A percentile compares a stretch with the other conserved stretches of the same genome.
Conservation (phyloP, 371 early-diverging fungal genomes). For the Zopfochytrium polystomum region DNA sequence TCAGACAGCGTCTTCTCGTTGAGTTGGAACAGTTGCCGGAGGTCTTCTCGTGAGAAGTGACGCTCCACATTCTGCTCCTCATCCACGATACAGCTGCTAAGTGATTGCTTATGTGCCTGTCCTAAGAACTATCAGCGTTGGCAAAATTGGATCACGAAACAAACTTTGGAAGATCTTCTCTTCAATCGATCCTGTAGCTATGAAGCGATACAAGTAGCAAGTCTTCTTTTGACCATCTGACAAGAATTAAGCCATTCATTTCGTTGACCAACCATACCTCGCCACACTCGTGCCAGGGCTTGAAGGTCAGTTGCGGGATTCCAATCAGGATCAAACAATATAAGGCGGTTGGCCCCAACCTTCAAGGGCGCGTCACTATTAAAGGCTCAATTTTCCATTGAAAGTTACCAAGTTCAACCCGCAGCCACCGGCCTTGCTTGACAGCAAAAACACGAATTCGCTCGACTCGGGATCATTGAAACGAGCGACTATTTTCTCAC, state of each 20-base stretch:
- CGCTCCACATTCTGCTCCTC: constrained; percentile 81
- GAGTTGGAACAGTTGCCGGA: constrained; percentile 81
- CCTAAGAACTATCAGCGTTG: constrained; percentile 22
- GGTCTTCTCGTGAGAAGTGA: constrained; percentile 85
- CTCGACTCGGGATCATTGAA: constrained; percentile 82
- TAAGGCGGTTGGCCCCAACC: constrained; percentile 93
- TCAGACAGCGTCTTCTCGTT: constrained; percentile 78
- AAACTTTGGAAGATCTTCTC: constrained; percentile 97
- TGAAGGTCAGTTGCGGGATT: constrained; percentile 73
- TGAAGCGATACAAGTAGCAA: constrained; percentile 93
- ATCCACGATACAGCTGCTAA: constrained; percentile 92
- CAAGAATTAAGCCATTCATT: background rate
- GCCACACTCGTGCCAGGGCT: constrained; percentile 93
- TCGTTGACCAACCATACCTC: constrained; percentile 39
- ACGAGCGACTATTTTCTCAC: constrained; percentile 88
- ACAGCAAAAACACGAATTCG: constrained; percentile 90
- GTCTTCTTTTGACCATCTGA: constrained; percentile 91
- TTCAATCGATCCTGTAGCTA: constrained; percentile 89
- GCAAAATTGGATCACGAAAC: constrained; percentile 41
- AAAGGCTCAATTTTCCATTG: background rate
- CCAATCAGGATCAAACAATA: constrained; percentile 89
- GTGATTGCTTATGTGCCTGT: constrained; percentile 63
- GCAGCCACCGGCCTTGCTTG: constrained; percentile 98
- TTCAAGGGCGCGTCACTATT: constrained; percentile 13
- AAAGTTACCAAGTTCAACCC: constrained; percentile 78